Evolutionary conservation across 345 rosid genomes (phyloP).

Genomic region (Murraya paniculata): DNA sequence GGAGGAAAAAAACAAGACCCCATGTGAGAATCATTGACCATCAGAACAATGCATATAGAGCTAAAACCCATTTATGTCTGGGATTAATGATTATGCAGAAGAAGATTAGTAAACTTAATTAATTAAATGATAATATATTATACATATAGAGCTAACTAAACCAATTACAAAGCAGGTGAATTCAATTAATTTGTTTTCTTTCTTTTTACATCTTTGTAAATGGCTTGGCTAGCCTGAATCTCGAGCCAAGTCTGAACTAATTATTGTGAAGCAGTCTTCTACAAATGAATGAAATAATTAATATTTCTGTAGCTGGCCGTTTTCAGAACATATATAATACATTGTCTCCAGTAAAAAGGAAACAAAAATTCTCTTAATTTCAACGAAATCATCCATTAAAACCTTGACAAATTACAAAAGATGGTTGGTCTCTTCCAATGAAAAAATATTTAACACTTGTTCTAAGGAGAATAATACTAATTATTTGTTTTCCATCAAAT

Average conservation of each 20-base stretch:
- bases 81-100: conserved; percentile 12
- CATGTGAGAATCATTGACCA: conserved; percentile 48
- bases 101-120: neutral
- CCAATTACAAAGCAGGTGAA: neutral
- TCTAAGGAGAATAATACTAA: too few relatives aligned
- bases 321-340: too few relatives aligned
- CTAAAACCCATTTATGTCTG: conserved; percentile 16
- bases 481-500: too few relatives aligned
- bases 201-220: neutral
- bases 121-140: neutral
- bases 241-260: conserved; percentile 3
- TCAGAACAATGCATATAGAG: conserved; percentile 23
- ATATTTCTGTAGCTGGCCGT: too few relatives aligned
- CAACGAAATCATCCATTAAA: too few relatives aligned
- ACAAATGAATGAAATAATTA: too few relatives aligned
- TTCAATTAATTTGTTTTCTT: conserved; percentile 8
- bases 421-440: too few relatives aligned
- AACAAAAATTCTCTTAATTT: too few relatives aligned
- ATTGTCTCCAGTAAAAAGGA: too few relatives aligned
- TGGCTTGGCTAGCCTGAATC: conserved; percentile 16
- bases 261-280: neutral
- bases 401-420: too few relatives aligned
- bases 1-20: conserved; percentile 30
- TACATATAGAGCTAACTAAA: conserved; percentile 4
- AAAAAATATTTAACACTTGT: too few relatives aligned